Evolutionary conservation across 345 rosid species (phyloP).

Genomic region (Pelargonium nanum): DNA sequence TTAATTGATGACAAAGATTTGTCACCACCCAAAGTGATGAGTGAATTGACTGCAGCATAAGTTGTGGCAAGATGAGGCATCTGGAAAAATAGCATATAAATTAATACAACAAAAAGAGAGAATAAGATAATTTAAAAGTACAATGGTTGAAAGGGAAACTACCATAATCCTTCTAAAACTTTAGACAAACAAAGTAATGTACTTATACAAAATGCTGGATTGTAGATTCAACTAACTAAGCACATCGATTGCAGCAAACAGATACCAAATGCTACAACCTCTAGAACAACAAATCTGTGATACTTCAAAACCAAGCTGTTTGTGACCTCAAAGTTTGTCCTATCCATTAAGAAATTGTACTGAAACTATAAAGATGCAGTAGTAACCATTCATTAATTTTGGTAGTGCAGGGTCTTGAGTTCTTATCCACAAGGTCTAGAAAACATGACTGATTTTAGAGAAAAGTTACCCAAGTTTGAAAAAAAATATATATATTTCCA

Average conservation of each 20-base stretch:
- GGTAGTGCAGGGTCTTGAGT: neutral
- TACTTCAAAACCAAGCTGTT: neutral
- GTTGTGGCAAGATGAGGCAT: slow-evolving; percentile 97
- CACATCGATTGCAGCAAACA: neutral
- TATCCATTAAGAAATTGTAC: neutral
- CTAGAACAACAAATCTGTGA: neutral
- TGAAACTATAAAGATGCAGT: neutral
- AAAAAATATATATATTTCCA: neutral
- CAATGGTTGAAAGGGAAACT: neutral
- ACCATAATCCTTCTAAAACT: neutral
- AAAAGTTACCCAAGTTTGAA: neutral
- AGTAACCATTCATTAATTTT: too few relatives aligned
- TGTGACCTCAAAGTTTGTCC: neutral
- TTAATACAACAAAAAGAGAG: slow-evolving; percentile 5
- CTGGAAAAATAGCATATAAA: slow-evolving; percentile 28
- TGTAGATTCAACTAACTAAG: neutral
- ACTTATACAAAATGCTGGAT: neutral
- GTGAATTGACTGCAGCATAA: slow-evolving; percentile 86
- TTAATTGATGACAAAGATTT: slow-evolving; percentile 60
- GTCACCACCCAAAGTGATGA: slow-evolving; percentile 76
- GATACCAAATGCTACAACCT: neutral
- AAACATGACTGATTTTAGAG: neutral
- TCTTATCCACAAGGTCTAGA: neutral
- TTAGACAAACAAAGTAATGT: neutral
- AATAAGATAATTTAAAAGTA: neutral